Conservation (phyloP, 2,329 filamentous ascomycete genomes). For the Talaromyces atroroseus region DNA sequence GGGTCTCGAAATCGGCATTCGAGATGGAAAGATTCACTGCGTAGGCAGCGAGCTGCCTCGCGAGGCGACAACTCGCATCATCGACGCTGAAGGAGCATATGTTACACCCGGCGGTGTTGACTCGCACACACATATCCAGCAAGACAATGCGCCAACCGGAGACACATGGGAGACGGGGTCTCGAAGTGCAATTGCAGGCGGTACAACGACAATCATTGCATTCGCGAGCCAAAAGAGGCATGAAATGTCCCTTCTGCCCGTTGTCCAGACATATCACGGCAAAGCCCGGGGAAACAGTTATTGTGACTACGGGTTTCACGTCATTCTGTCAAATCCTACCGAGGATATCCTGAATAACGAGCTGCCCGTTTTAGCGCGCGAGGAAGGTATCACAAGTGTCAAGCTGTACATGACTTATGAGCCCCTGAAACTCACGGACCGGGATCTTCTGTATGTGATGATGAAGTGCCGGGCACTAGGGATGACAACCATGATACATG, state of each 20-base stretch:
- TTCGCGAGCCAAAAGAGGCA: slow-evolving; percentile 45
- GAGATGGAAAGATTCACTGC: background rate
- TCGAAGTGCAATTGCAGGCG: slow-evolving; percentile 43
- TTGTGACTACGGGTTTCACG: slow-evolving; percentile 49
- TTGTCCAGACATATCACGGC: slow-evolving; percentile 38
- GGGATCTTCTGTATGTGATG: slow-evolving; percentile 41
- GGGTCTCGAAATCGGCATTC: background rate
- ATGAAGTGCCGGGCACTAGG: slow-evolving; percentile 34
- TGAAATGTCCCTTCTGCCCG: slow-evolving; percentile 41
- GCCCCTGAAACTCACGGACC: slow-evolving; percentile 35
- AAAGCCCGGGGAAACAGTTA: slow-evolving; percentile 43
- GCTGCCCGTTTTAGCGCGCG: slow-evolving; percentile 28
- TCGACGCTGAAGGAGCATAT: slow-evolving; percentile 42
- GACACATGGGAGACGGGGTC: slow-evolving; percentile 41
- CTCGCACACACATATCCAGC: slow-evolving; percentile 45
- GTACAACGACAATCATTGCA: slow-evolving; percentile 46
- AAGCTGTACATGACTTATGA: slow-evolving; percentile 47
- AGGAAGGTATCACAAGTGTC: slow-evolving; percentile 40
- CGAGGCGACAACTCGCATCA: slow-evolving; percentile 14
- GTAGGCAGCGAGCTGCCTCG: background rate
- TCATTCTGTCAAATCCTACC: slow-evolving; percentile 35
- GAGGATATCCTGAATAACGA: slow-evolving; percentile 27
- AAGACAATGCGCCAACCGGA: slow-evolving; percentile 31
- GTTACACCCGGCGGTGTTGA: slow-evolving; percentile 46
- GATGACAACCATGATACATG: slow-evolving; percentile 36